Evolutionary conservation across 2,329 filamentous ascomycete genomes (phyloP), one percentile per base, ranked within the genome.

Genomic region (Ophiostoma australiae): DNA sequence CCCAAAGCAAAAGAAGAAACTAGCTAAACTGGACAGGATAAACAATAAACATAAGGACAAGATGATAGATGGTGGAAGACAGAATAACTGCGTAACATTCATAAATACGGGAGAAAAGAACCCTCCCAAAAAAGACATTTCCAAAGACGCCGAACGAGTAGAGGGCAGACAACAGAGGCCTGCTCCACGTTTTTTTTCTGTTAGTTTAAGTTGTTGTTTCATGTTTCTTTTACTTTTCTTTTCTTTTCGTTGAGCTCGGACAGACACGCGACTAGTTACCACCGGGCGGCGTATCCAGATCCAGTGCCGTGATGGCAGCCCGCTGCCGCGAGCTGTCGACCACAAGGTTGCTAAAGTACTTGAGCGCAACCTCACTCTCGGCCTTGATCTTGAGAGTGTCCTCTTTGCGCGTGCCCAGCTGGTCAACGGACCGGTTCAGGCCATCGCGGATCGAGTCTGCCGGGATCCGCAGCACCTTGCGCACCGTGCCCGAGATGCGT

Each of bases 281-380:
- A 17, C 71, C 58, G 15, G 73, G 73, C 33, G 70, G 72, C 11
- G 72, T 72, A 17, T 89, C 86, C 10, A 88, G 80, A 74, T 88
- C 86, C 63, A 89, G 82, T 8, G 78, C 82, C 72, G 83, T 81
- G 33, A 88, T 83, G 63, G 80, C 79, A 65, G 78, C 78, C 44
- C 85, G 82, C 76, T 89, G 83, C 71, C 82, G 80, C 27, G 82
- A 82, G 73, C 85, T 88, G 75, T 89, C 85, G 72, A 91, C 86
- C 69, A 95, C 89, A 23, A 99, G 85, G 77, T 96, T 95, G 69
- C 87, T 83, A 79, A 99, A 99, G 82, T 97, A 98, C 80, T 94
- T 96, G 75, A 88, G 84, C 7, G 95, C 95, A 41, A 92, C 89
- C 78, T 96, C 91, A 77, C 92, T 95, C 81, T 98, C 94, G 44